Evolutionary conservation across 2,329 filamentous ascomycete genomes (phyloP).

Genomic region (Rugonectria rugulosa): DNA sequence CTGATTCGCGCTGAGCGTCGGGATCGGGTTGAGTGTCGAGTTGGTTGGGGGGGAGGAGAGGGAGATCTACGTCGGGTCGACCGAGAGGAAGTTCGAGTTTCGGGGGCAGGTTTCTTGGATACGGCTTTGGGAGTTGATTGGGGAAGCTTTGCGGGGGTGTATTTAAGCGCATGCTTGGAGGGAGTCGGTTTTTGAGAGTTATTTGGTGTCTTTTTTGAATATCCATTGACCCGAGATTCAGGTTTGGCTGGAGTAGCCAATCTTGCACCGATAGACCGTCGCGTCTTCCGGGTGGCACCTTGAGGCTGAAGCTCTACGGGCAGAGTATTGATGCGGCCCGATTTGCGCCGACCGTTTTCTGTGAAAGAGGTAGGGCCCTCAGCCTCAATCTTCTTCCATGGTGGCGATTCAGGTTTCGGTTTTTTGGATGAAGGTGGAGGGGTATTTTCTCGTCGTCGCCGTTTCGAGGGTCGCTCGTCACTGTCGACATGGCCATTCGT

Average conservation of each 20-base stretch:
- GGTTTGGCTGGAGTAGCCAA: conserved; percentile 44
- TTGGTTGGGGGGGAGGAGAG: conserved; percentile 49
- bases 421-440: conserved; percentile 55
- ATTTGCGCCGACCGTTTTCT: conserved; percentile 74
- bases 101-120: conserved; percentile 40
- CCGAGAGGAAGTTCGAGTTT: conserved; percentile 43
- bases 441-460: conserved; percentile 64
- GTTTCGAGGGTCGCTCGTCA: conserved; percentile 66
- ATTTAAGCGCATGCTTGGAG: conserved; percentile 38
- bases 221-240: conserved; percentile 37
- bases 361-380: conserved; percentile 89
- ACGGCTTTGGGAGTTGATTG: conserved; percentile 41
- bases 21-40: conserved; percentile 52
- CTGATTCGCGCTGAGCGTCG: conserved; percentile 52
- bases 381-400: conserved; percentile 87
- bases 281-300: conserved; percentile 60
- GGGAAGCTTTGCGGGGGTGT: conserved; percentile 28
- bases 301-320: conserved; percentile 61
- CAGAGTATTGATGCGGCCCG: conserved; percentile 67
- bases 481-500: conserved; percentile 47
- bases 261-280: conserved; percentile 48
- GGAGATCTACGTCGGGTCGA: conserved; percentile 49
- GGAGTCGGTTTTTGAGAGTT: conserved; percentile 37
- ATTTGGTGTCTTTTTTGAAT: conserved; percentile 36
- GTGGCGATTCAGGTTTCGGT: conserved; percentile 72